Evolutionary conservation across 2,329 filamentous ascomycete genomes (phyloP).

Genomic region (Dothideomycetes sp.): DNA sequence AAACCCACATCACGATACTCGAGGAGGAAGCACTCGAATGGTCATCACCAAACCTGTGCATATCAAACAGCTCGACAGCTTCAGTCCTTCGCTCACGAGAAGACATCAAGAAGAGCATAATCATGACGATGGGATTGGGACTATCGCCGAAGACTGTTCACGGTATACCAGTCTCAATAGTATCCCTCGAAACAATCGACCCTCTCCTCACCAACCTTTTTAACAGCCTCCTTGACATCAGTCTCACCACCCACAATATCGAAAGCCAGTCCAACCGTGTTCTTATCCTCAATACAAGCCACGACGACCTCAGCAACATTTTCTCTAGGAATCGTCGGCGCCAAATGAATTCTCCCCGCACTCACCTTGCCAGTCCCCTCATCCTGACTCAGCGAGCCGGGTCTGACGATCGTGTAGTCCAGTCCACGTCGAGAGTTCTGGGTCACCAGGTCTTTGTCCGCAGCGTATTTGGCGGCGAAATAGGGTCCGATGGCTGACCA

Average conservation of each 20-base stretch:
- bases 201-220: conserved; percentile 29
- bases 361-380: conserved; percentile 35
- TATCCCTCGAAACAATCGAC: conserved; percentile 28
- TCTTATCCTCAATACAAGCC: conserved; percentile 42
- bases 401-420: conserved; percentile 39
- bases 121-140: no score
- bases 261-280: conserved; percentile 37
- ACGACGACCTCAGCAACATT: conserved; percentile 53
- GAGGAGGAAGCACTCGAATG: no score
- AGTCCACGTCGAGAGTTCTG: conserved; percentile 31
- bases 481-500: conserved; percentile 34
- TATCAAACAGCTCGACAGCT: no score
- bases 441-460: conserved; percentile 32
- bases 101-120: no score
- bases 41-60: no score
- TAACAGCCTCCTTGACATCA: conserved; percentile 31
- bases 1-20: no score
- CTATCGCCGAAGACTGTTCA: no score
- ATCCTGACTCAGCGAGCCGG: conserved; percentile 37
- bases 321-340: conserved; percentile 40
- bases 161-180: no score
- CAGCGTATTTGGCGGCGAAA: conserved; percentile 35
- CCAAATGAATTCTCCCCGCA: conserved; percentile 35
- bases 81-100: no score
- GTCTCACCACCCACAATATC: conserved; percentile 36